phyloP scores from a whole-genome alignment of 176 grass and related monocot species.

The Saccharum officinarum region DNA sequence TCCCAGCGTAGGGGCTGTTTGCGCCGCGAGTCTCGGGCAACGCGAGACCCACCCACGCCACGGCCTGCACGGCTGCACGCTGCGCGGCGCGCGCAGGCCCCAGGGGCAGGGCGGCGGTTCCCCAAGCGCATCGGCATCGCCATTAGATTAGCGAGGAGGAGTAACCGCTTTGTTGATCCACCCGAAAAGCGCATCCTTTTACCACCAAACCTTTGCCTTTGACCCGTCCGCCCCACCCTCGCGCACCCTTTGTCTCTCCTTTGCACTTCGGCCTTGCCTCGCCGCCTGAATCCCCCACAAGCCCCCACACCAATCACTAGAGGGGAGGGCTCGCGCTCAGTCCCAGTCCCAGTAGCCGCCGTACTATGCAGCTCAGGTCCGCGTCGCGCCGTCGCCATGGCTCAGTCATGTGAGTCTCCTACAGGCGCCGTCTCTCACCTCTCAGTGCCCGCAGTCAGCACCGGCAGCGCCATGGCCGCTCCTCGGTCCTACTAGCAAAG shows the following conservation, averaged over 20 bases:
- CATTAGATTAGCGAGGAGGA: slow-evolving; percentile 13
- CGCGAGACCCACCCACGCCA: not conserved
- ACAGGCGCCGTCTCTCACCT: not conserved
- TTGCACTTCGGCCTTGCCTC: not conserved
- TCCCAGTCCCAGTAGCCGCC: not conserved
- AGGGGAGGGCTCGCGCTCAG: not conserved
- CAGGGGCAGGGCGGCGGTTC: not conserved
- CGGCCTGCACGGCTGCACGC: not conserved
- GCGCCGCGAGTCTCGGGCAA: slow-evolving; percentile 13
- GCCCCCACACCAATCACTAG: slow-evolving; percentile 31
- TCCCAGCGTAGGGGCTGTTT: not conserved
- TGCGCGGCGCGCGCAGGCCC: not conserved
- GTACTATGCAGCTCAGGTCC: not conserved
- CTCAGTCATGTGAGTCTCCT: not conserved
- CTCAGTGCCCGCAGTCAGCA: not conserved
- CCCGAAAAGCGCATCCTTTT: slow-evolving; percentile 39
- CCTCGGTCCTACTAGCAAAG: slow-evolving; percentile 32
- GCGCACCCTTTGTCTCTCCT: slow-evolving; percentile 30
- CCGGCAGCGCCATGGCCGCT: slow-evolving; percentile 17
- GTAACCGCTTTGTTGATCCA: slow-evolving; percentile 40
- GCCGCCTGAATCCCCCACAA: slow-evolving; percentile 5
- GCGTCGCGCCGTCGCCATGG: slow-evolving; percentile 35
- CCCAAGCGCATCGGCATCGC: not conserved
- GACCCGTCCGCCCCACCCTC: slow-evolving; percentile 47
- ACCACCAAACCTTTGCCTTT: slow-evolving; percentile 52